Base-by-base conservation (phyloP, 371 early-diverging fungal genomes). In the Circinella umbellata region DNA sequence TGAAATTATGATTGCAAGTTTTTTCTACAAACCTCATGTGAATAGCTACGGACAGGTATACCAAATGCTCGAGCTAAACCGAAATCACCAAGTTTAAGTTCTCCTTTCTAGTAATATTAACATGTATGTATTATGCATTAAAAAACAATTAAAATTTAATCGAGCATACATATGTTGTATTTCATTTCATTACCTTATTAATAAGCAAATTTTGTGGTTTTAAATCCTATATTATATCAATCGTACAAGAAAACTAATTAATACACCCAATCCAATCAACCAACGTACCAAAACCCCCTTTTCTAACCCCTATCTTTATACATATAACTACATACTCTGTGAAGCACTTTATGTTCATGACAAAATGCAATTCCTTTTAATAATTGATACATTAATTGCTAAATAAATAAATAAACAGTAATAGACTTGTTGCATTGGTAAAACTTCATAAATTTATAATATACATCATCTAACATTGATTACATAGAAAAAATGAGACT, bases 61-160 rank as follows among this genome's bases (percentile, higher is more conserved):
- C 99, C 98, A 79, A 99, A 97, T 10, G 98, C 98, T 64, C 98
- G 86, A 10, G 98, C 99, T 57, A 99, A 87, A 37, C 99, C 99
- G 82, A 99, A 99, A 85, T 99, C 99, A 51, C 90, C 99, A 59
- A 99, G 80, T 77, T 98, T 98, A 60, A 99, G 83, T 68, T 97
- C 96, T 60, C 93, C 91, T 72, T 91, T 90, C 87, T 89, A 69
- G 46, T 57, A 17, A 61, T 27, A 27, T 48, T 15, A 36, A 38
- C 42, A 42, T 42, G 42, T 42, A 42, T 27, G 27, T 27, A 27
- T 27, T 27, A 27, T 27, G 27, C 1, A 27, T 27, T 27, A 1
- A 27, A 2, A 27, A 27, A 27, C 27, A 27, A 27, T 27, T 27
- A 27, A 27, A 0, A 27, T 27, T 27, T 27, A 27, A 27, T 27